Evolutionary conservation across 148 eudicot species (phyloP), one percentile per base, ranked within the genome.

Genomic region (Bassia scoparia): DNA sequence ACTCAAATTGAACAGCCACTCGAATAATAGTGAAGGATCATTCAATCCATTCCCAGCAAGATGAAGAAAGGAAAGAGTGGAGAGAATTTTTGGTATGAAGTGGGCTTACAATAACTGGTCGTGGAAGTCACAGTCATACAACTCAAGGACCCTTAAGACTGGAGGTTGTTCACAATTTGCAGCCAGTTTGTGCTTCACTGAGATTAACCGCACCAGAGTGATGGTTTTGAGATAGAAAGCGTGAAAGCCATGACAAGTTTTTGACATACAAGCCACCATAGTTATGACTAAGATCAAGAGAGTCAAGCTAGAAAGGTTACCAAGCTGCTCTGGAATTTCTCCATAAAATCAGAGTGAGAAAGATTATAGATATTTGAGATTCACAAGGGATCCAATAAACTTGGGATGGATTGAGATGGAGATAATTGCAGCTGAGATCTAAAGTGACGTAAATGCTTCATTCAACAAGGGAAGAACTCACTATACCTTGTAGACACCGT

Each of bases 391-490:
- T 0, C 69, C 52, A n/a, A 65, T 4, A 29, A 16, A 48, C 26
- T 17, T 0, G 70, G 70, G 30, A 67, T 27, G 34, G 23, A 23
- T 6, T 48, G 34, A 7, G 35, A 0, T 17, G 0, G 29, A 70
- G 35, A 12, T 6, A 0, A 24, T 23, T 70, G 0, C 5, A 12
- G 20, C 49, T 33, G 0, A 70, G 73, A 20, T 70, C 44, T 29
- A 70, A n/a, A 54, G 59, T 70, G 16, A n/a, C 2, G 23, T n/a
- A 70, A 70, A 53, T 70, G 73, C n/a, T 35, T 70, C 7, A 70
- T 4, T 54, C 21, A 12, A 16, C 49, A 11, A 55, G 48, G 17
- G 73, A 69, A 15, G 61, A 35, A 24, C 73, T 33, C 7, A 70
- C 13, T 7, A n/a, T 52, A 70, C 73, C 73, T 70, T 12, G 0